phyloP scores from a whole-genome alignment of 2,329 filamentous ascomycete genomes.

The Orbilia ellipsospora region DNA sequence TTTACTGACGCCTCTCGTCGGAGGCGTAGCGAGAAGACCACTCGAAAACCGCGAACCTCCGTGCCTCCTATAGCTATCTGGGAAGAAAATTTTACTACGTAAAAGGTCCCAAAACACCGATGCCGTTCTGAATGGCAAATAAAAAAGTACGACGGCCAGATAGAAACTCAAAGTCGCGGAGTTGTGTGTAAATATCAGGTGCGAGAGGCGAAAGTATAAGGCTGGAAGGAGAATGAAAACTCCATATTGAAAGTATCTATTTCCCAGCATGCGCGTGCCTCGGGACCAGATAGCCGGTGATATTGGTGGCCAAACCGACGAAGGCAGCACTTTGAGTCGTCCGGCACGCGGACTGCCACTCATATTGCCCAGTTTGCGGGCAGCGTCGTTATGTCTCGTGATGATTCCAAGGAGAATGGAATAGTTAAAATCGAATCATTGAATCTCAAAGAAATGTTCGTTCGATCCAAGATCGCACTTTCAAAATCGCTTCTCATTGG shows the following conservation, averaged over 20 bases:
- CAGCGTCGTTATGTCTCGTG: neutral
- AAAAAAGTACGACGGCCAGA: constrained; percentile 33
- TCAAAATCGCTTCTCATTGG: too few species aligned
- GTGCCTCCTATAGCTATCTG: neutral
- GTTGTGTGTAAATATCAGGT: constrained; percentile 49
- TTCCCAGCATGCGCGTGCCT: neutral
- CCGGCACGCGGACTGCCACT: neutral
- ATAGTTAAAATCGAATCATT: too few species aligned
- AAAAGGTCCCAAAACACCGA: constrained; percentile 12
- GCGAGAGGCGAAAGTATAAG: constrained; percentile 40
- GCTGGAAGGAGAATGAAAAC: constrained; percentile 28
- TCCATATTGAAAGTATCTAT: constrained; percentile 22
- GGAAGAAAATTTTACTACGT: neutral
- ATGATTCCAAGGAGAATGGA: too few species aligned
- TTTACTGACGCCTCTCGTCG: neutral
- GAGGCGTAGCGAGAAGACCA: constrained; percentile 14
- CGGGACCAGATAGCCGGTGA: constrained; percentile 14
- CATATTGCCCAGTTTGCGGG: neutral
- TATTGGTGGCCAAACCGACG: constrained; percentile 6
- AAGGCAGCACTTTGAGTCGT: constrained; percentile 7
- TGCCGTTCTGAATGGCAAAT: constrained; percentile 35
- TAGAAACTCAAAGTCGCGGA: constrained; percentile 41
- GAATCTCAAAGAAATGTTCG: too few species aligned
- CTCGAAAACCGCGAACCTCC: constrained; percentile 21
- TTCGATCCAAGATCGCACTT: too few species aligned